phyloP scores from a whole-genome alignment of 2,329 filamentous ascomycete species.

The Cercospora beticola region DNA sequence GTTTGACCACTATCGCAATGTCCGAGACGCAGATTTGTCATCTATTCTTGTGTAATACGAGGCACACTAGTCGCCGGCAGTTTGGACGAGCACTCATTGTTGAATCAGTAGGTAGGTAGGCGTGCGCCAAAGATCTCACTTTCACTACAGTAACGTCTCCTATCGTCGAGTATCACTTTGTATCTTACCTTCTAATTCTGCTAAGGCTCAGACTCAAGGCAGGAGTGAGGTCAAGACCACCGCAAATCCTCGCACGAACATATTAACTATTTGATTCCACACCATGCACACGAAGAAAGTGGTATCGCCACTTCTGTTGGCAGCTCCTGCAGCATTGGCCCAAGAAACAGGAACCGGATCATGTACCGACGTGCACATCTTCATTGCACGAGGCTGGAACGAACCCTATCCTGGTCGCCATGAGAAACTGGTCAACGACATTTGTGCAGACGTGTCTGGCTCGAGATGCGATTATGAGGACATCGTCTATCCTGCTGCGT shows the following conservation, averaged over 20 bases:
- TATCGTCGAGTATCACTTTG: not conserved
- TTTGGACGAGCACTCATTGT: not conserved
- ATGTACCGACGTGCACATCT: slow-evolving; percentile 29
- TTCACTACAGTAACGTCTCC: not conserved
- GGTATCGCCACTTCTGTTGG: slow-evolving; percentile 20
- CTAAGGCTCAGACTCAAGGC: not conserved
- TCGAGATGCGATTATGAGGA: slow-evolving; percentile 29
- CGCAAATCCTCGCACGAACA: not conserved
- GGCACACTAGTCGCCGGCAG: not conserved
- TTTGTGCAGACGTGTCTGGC: slow-evolving; percentile 24
- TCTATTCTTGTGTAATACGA: not conserved
- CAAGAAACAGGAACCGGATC: slow-evolving; percentile 21
- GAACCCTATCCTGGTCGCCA: slow-evolving; percentile 26
- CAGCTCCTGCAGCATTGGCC: slow-evolving; percentile 15
- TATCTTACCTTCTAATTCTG: not conserved
- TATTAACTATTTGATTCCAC: not conserved
- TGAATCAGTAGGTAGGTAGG: not conserved
- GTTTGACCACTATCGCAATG: not conserved
- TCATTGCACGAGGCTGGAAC: slow-evolving; percentile 29
- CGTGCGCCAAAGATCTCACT: not conserved
- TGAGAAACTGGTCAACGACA: slow-evolving; percentile 24
- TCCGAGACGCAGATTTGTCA: not conserved
- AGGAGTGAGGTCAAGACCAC: not conserved
- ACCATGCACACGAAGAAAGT: not conserved
- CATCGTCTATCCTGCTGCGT: slow-evolving; percentile 21